Evolutionary conservation across 2,329 filamentous ascomycete species (phyloP).

Genomic region (Clonostachys chloroleuca): DNA sequence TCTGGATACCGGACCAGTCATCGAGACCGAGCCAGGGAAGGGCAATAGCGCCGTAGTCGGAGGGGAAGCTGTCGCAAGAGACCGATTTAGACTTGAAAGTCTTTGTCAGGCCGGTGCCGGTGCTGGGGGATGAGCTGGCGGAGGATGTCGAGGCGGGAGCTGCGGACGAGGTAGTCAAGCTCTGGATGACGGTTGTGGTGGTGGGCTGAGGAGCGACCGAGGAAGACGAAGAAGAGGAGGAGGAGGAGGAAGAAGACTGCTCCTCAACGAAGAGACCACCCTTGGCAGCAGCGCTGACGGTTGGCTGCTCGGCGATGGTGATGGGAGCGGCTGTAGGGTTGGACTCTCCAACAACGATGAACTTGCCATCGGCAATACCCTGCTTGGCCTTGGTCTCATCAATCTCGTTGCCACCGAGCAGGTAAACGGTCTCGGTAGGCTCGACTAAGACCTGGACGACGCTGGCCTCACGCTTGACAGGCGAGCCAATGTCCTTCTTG

Average conservation of each 20-base stretch:
- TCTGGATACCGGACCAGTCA: slow-evolving; percentile 80
- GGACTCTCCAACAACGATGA: slow-evolving; percentile 58
- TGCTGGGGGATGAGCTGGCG: slow-evolving; percentile 15
- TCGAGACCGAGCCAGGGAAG: slow-evolving; percentile 64
- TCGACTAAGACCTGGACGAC: slow-evolving; percentile 52
- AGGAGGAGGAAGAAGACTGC: slow-evolving; percentile 25
- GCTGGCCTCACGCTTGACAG: slow-evolving; percentile 40
- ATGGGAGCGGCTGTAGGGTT: slow-evolving; percentile 45
- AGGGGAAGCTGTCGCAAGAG: slow-evolving; percentile 70
- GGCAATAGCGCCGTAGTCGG: slow-evolving; percentile 71
- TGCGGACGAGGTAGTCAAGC: slow-evolving; percentile 10
- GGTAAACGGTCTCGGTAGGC: slow-evolving; percentile 66
- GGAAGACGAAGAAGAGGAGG: slow-evolving; percentile 3
- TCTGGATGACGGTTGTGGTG: slow-evolving; percentile 10
- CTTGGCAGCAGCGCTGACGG: slow-evolving; percentile 23
- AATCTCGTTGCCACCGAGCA: slow-evolving; percentile 62
- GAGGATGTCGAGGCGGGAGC: slow-evolving; percentile 9
- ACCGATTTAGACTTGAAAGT: slow-evolving; percentile 75
- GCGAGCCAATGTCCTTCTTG: slow-evolving; percentile 43
- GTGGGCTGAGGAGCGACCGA: slow-evolving; percentile 4
- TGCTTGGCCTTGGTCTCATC: slow-evolving; percentile 60
- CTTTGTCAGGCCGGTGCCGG: slow-evolving; percentile 51
- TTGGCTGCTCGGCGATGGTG: slow-evolving; percentile 13
- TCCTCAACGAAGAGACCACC: slow-evolving; percentile 49
- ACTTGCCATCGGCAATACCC: slow-evolving; percentile 69